Evolutionary conservation across 345 rosid species (phyloP), one percentile per base, ranked within the genome.

Genomic region (Pistacia atlantica): DNA sequence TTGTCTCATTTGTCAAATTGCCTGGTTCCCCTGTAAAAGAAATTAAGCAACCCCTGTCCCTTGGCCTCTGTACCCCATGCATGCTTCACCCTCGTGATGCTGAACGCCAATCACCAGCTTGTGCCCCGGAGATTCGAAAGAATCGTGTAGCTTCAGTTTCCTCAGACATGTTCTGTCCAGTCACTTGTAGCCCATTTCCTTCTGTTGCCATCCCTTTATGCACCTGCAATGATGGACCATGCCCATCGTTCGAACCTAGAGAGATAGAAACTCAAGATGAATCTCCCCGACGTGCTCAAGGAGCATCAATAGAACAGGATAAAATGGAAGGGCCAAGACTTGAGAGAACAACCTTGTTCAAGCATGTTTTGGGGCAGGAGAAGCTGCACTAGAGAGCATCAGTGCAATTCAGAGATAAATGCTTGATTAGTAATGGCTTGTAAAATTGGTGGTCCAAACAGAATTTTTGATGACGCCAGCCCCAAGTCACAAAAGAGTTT

Each of bases 281-380:
- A 55, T 74, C 93, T 52, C 84, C 93, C 14, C 84, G 75, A 38
- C 85, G 65, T 1, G 62, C 90, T 11, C 94, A 90, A 48, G 66
- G 69, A 20, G 57, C 76, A 35, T 58, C 88, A 35, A 80, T 77
- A 12, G 97, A 87, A 59, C 93, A 87, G 77, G 95, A 90, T 73
- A 96, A 92, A 84, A 67, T 83, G 63, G 97, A 87, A 77, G 97
- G 92, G 78, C 82, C 92, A 2, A 83, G 97, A 74, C 84, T 87
- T 77, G 99, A 87, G 80, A 93, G 91, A 79, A 89, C 97, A 46
- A 93, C 86, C 16, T 97, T 97, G 99, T 69, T 91, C 99, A 28
- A 93, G 90, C 77, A 91, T 97, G 97, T 93, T 97, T 55, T 97
- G 99, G 99, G 93, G 98, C 74, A 86, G 97, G 83, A 91, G 99